A percentile compares a stretch with the other conserved stretches of the same genome.
These are phyloP conservation scores for Pseudomicrostroma phylloplanum DNA, from an alignment of 1,284 basidiomycete species.

Conservation along the genomic window DNA sequence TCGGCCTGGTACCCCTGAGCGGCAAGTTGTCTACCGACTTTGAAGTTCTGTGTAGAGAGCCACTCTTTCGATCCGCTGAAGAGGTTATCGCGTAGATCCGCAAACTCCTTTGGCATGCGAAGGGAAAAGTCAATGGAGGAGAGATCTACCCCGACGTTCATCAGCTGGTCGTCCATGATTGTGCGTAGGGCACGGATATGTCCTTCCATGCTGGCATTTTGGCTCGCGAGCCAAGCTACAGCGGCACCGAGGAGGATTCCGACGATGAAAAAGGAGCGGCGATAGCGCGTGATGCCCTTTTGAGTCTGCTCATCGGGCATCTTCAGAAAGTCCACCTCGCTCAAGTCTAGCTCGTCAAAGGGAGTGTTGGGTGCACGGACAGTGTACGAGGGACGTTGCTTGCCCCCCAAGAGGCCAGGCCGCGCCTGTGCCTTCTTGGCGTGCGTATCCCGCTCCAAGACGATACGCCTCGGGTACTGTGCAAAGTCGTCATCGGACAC, in stretches of 20 bases:
- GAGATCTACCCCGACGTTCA: constrained; percentile 28
- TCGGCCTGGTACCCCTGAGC: constrained; percentile 33
- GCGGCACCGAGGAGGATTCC: constrained; percentile 33
- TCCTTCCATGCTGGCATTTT: constrained; percentile 31
- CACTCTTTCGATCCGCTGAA: constrained; percentile 35
- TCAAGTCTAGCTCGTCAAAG: constrained; percentile 41
- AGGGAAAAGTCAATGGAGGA: constrained; percentile 32
- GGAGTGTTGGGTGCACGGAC: constrained; percentile 37
- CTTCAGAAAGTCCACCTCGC: constrained; percentile 33
- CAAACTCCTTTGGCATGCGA: constrained; percentile 39
- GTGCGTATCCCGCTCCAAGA: background rate
- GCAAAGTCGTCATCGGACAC: constrained; percentile 5
- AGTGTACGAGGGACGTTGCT: constrained; percentile 17
- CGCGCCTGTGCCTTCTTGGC: background rate
- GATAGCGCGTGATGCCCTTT: constrained; percentile 32
- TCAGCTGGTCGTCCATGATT: constrained; percentile 40
- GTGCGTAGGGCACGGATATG: constrained; percentile 27
- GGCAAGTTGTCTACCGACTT: constrained; percentile 31
- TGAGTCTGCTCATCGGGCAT: constrained; percentile 20
- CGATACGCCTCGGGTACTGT: background rate
- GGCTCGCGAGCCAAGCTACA: constrained; percentile 26
- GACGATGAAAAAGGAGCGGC: constrained; percentile 35
- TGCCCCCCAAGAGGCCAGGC: background rate
- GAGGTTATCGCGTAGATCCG: constrained; percentile 39
- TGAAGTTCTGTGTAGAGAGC: constrained; percentile 46